These are phyloP conservation scores for Whalleya microplaca DNA, from an alignment of 2,329 filamentous ascomycete genomes.

Conservation along the genomic window DNA sequence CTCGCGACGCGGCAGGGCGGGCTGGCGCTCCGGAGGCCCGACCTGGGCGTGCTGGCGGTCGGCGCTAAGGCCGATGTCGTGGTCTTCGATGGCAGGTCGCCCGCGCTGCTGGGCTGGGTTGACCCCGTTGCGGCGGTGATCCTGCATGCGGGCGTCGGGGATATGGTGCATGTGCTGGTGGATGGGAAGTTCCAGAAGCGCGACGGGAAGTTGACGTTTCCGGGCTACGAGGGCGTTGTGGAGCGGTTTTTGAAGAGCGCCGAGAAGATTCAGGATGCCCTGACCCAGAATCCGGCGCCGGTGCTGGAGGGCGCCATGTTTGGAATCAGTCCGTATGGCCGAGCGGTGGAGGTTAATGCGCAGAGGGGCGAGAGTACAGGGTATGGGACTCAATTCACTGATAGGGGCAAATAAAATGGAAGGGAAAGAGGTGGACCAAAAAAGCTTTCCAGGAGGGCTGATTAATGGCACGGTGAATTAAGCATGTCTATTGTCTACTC, in stretches of 20 bases:
- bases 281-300: slow-evolving; percentile 31
- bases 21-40: slow-evolving; percentile 52
- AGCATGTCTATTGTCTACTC: not conserved
- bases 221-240: slow-evolving; percentile 34
- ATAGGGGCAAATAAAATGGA: not conserved
- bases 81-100: slow-evolving; percentile 54
- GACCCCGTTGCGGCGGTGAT: slow-evolving; percentile 61
- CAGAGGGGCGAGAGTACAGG: slow-evolving; percentile 26
- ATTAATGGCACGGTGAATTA: not conserved
- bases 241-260: slow-evolving; percentile 41
- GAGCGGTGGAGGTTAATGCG: slow-evolving; percentile 23
- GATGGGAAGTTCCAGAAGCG: slow-evolving; percentile 53
- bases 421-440: no score
- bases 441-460: not conserved
- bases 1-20: slow-evolving; percentile 57
- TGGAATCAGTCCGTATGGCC: slow-evolving; percentile 20
- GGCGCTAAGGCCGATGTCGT: slow-evolving; percentile 60
- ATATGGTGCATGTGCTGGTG: slow-evolving; percentile 55
- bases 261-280: slow-evolving; percentile 35
- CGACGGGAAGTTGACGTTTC: slow-evolving; percentile 40
- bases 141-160: slow-evolving; percentile 56
- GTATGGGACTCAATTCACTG: slow-evolving; percentile 30
- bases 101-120: slow-evolving; percentile 55
- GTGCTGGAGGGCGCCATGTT: slow-evolving; percentile 33
- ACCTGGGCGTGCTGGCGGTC: slow-evolving; percentile 52